Percentiles rank a stretch among this genome's conserved stretches.
Conservation (phyloP, 2,329 filamentous ascomycete species). For the Arthrinium puccinioides region DNA sequence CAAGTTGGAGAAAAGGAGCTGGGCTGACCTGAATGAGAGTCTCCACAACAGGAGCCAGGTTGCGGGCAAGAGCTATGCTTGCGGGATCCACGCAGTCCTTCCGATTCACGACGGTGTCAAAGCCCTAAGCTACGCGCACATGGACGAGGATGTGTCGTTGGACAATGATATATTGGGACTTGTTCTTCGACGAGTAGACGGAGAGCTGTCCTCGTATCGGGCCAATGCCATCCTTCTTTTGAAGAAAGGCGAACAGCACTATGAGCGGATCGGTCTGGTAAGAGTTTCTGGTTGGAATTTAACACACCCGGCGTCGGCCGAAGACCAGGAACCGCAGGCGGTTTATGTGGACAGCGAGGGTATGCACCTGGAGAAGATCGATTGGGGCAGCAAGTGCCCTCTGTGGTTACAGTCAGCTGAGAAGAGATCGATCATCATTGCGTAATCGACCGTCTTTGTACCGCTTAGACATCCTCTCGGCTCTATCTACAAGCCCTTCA, state of each 20-base stretch:
- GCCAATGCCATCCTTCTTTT: not conserved
- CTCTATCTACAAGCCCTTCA: no score
- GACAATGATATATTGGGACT: not conserved
- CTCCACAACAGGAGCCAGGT: not conserved
- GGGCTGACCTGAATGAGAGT: not conserved
- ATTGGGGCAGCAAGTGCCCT: not conserved
- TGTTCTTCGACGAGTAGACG: no score
- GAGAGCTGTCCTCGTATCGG: not conserved
- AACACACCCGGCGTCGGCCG: not conserved
- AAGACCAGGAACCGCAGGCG: not conserved
- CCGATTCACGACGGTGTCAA: not conserved
- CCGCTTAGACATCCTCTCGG: no score
- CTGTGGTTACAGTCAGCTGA: not conserved
- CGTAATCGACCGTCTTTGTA: not conserved
- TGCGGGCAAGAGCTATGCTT: not conserved
- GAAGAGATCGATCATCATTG: not conserved
- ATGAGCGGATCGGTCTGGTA: not conserved
- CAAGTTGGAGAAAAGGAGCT: not conserved
- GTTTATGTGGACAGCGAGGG: not conserved
- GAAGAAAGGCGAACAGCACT: not conserved
- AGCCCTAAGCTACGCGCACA: not conserved
- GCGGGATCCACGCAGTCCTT: not conserved
- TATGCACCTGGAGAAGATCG: not conserved
- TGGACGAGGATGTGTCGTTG: not conserved
- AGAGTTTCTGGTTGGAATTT: not conserved